Base-by-base conservation (phyloP, 441 rosid genomes). In the Flueggea neowawraea region DNA sequence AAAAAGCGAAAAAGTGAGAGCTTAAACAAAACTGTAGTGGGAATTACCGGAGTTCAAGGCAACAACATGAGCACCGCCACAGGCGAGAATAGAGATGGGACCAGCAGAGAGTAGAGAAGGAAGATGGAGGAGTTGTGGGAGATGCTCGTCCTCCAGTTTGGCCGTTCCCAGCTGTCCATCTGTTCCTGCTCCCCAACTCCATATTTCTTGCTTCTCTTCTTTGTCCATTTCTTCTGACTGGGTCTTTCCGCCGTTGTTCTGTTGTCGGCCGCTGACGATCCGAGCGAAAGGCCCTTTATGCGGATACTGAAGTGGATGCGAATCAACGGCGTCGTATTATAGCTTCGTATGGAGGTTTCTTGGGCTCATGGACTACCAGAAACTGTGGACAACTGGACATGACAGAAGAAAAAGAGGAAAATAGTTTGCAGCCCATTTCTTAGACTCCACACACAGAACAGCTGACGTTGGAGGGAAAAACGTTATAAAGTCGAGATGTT, bases 171-270 rank as follows among this genome's bases (percentile, higher is more conserved):
- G 78, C 69, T 90, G 97, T 3, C 93, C 93, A 36, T 90, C 86
- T 11, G 91, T 90, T n/a, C 97, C 98, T 4, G 97, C 98, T 10
- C 98, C 98, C 95, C 97, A 93, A 76, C 96, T 93, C 98, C 97
- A 86, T 33, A 86, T 0, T 47, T 39, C 31, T 56, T 72, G 78
- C 55, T 61, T 76, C 31, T 44, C 56, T 47, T 59, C 68, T 3
- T 52, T 22, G 28, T 22, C 28, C 28, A 22, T 22, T 22, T 22
- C 28, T 22, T 22, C 28, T 22, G 73, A 22, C 28, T 22, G 28
- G 28, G 28, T 22, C 28, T 22, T 22, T 22, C 28, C 28, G 28
- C 2, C 28, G 28, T 22, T 22, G 28, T 22, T 22, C 28, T 22
- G 28, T 22, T 22, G 28, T 22, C 2, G 28, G 28, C 28, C 28